Conservation (phyloP, 163 green algal genomes). For the Chlamydomonas reinhardtii region DNA sequence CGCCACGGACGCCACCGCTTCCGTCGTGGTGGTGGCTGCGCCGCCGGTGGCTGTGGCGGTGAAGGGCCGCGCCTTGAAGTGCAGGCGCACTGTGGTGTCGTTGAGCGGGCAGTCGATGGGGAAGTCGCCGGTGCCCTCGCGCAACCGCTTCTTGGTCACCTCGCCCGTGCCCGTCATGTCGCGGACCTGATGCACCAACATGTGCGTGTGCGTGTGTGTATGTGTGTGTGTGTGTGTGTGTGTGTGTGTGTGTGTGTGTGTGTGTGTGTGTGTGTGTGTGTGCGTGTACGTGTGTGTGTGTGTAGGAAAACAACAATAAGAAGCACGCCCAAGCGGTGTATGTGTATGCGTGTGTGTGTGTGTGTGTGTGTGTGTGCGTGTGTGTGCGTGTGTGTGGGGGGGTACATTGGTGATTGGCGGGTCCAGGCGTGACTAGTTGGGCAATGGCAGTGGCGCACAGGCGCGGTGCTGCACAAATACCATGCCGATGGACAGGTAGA, state of each 20-base stretch:
- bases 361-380: too few species aligned
- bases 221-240: neutral
- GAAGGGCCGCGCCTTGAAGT: constrained; percentile 64
- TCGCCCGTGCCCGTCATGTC: constrained; percentile 86
- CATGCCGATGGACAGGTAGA: too few species aligned
- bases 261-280: neutral
- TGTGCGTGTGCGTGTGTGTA: neutral
- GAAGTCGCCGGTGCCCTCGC: constrained; percentile 87
- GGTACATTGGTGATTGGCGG: too few species aligned
- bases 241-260: neutral
- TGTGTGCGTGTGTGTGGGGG: too few species aligned
- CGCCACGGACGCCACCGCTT: neutral
- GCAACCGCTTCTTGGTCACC: constrained; percentile 82
- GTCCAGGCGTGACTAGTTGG: too few species aligned
- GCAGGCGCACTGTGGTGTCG: constrained; percentile 83
- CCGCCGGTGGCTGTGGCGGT: neutral
- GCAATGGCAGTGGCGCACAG: too few species aligned
- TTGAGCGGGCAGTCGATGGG: constrained; percentile 92
- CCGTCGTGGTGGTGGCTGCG: neutral
- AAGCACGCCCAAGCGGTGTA: too few species aligned
- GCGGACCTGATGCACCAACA: constrained; percentile 83
- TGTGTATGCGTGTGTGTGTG: too few species aligned
- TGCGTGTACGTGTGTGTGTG: too few species aligned
- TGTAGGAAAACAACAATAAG: too few species aligned
- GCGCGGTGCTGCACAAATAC: too few species aligned